Percentiles rank a stretch among this genome's conserved stretches.
These are phyloP conservation scores for Cenchrus fungigraminus DNA, from an alignment of 176 grass and related monocot genomes.

Conservation along the genomic window DNA sequence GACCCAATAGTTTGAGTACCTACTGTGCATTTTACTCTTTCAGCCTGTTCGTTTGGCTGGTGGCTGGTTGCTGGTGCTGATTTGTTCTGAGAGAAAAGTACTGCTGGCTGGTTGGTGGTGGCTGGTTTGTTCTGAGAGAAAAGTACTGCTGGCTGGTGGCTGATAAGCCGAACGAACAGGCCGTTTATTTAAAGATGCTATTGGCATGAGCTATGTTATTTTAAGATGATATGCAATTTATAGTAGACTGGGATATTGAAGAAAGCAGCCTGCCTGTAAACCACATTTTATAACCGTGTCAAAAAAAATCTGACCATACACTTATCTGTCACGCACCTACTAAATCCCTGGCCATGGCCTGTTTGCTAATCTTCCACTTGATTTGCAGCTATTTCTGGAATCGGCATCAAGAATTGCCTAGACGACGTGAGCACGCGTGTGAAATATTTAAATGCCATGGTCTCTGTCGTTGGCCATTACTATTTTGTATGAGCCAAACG, in stretches of 20 bases:
- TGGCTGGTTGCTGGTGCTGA: too few species aligned
- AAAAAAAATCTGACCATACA: background rate
- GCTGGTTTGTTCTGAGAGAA: too few species aligned
- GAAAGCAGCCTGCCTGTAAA: background rate
- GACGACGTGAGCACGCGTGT: background rate
- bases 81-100: too few species aligned
- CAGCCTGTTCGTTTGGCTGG: too few species aligned
- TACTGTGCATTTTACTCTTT: too few species aligned
- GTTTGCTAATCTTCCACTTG: background rate
- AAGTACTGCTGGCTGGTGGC: too few species aligned
- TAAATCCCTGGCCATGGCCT: background rate
- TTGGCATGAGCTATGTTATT: background rate
- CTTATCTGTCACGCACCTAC: constrained; percentile 10
- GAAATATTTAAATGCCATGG: background rate
- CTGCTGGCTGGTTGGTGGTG: too few species aligned
- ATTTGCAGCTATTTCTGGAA: background rate
- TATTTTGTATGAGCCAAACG: background rate
- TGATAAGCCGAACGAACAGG: too few species aligned
- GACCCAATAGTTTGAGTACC: too few species aligned
- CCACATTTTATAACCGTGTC: background rate
- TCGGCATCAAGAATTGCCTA: background rate
- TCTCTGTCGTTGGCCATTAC: too few species aligned
- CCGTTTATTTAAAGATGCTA: background rate
- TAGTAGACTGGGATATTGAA: background rate
- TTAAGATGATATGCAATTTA: background rate